Base-by-base conservation (phyloP, 1,284 basidiomycete genomes). In the Ceratobasidium sp. region DNA sequence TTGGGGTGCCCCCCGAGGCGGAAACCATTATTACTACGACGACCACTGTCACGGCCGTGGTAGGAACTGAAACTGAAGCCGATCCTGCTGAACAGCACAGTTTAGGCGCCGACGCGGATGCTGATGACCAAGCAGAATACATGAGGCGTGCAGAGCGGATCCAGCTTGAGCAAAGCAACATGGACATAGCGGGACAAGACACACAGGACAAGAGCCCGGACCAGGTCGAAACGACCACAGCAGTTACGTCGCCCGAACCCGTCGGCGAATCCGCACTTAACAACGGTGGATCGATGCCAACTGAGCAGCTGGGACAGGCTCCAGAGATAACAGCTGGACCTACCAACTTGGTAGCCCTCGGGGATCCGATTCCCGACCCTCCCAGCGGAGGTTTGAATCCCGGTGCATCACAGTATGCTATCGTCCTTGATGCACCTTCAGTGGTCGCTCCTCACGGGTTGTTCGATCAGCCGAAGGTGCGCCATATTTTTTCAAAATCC, bases 71-170 rank as follows among this genome's bases (percentile, higher is more conserved):
- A 44, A 14, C 51, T n/a, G 25, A 38, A 51, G 23, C 30, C 30
- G 30, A 33, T 38, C 21, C 40, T 28, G n/a, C 38, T 56, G 51
- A 54, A 28, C 64, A 46, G 36, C 33, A 25, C 8, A 23, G 9
- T 21, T 56, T 42, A 44, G 64, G 30, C 38, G 25, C 64, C 12
- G 64, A 44, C 11, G 53, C 46, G 23, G 62, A 53, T 21, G 58
- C 58, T 38, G 58, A 60, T 53, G 62, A 53, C 46, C 21, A 67
- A 51, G 42, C 53, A n/a, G 36, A 40, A 30, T 51, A 23, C 36
- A 67, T 56, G 23, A 36, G 53, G 21, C 49, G 53, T 23, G 64
- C 53, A 14, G 64, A 40, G 38, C 64, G 46, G 23, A 67, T 42
- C 25, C 51, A 30, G 56, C 64, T 54, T 3, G 64, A 67, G 38